Percentiles rank a stretch among this genome's conserved stretches.
Evolutionary conservation across 108 stramenopile genomes (phyloP).

Genomic region (Phaeodactylum tricornutum): DNA sequence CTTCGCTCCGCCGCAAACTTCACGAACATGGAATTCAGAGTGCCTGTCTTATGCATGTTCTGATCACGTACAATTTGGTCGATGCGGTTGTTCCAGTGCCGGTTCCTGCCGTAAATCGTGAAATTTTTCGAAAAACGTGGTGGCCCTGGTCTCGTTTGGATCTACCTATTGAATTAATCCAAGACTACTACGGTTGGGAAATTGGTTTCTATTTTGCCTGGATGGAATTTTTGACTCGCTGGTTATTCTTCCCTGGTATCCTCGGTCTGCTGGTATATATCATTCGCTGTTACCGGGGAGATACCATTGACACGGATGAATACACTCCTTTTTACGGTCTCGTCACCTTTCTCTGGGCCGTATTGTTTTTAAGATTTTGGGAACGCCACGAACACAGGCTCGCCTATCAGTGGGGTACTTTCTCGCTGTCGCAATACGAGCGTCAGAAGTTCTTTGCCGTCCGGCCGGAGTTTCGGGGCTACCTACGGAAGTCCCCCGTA

Average conservation of each 20-base stretch:
- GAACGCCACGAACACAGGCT: constrained; percentile 40
- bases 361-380: constrained; percentile 54
- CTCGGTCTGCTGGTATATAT: constrained; percentile 28
- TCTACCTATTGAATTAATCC: constrained; percentile 41
- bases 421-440: constrained; percentile 5
- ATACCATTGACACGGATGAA: constrained; percentile 53
- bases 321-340: constrained; percentile 60
- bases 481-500: constrained; percentile 40
- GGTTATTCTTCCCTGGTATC: constrained; percentile 34
- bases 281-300: constrained; percentile 28
- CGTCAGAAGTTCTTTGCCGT: constrained; percentile 17
- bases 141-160: constrained; percentile 17
- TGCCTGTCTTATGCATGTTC: constrained; percentile 12
- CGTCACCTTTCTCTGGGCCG: constrained; percentile 51
- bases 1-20: background rate
- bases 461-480: constrained; percentile 52
- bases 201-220: constrained; percentile 70
- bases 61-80: constrained; percentile 27
- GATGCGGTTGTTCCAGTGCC: constrained; percentile 42
- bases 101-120: constrained; percentile 10
- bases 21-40: constrained; percentile 1
- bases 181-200: constrained; percentile 48
- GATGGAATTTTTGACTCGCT: constrained; percentile 42
- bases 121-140: constrained; percentile 25
- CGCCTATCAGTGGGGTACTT: constrained; percentile 48